phyloP scores from a whole-genome alignment of 2,329 filamentous ascomycete species.

The Penicillium polonicum region DNA sequence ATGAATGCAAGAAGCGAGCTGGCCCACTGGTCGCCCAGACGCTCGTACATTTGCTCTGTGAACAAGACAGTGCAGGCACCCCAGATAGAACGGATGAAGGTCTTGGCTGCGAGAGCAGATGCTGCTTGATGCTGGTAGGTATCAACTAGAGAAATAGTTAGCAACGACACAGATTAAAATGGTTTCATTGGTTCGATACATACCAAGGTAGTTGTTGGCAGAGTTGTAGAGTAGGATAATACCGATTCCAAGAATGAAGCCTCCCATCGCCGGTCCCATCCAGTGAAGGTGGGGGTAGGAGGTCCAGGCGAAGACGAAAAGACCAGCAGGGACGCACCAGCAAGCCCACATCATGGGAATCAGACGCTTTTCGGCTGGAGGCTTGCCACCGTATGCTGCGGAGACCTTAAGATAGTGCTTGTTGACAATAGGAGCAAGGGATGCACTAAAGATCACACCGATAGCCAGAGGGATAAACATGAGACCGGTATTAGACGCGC shows the following conservation, averaged over 20 bases:
- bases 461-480: conserved; percentile 85
- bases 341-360: conserved; percentile 80
- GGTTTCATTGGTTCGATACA: conserved; percentile 1
- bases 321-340: conserved; percentile 67
- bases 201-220: conserved; percentile 68
- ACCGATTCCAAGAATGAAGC: conserved; percentile 71
- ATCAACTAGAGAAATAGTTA: conserved; percentile 49
- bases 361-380: conserved; percentile 73
- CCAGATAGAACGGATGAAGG: conserved; percentile 76
- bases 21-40: conserved; percentile 74
- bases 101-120: conserved; percentile 78
- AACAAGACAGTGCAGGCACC: conserved; percentile 76
- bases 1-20: conserved; percentile 71
- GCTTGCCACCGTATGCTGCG: conserved; percentile 64
- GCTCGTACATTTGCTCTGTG: conserved; percentile 75
- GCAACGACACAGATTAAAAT: background rate
- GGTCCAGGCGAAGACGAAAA: conserved; percentile 69
- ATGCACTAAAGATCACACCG: conserved; percentile 67
- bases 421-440: conserved; percentile 71
- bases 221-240: conserved; percentile 84
- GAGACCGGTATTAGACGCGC: conserved; percentile 69
- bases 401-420: conserved; percentile 71
- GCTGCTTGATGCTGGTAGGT: conserved; percentile 73
- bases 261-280: conserved; percentile 70
- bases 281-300: conserved; percentile 66